Evolutionary conservation across 352 stramenopile species (phyloP).

Genomic region (Phytophthora rubi): DNA sequence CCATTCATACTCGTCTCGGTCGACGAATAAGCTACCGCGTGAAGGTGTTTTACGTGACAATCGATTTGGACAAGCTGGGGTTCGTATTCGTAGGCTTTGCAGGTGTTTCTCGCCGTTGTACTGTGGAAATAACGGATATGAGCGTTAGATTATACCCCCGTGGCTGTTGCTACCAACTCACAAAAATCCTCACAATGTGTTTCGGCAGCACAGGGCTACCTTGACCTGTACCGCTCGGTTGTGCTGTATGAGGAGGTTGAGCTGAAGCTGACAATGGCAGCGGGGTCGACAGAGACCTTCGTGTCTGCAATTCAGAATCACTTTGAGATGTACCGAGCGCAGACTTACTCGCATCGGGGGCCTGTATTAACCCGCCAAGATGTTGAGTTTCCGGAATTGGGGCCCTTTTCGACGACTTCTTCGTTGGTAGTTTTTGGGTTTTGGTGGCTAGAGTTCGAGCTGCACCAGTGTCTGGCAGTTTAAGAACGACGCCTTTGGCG

Average conservation of each 20-base stretch:
- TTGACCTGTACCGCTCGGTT: slow-evolving; percentile 4
- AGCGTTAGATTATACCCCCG: slow-evolving; percentile 6
- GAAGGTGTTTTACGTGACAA: slow-evolving; percentile 33
- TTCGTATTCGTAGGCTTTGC: slow-evolving; percentile 44
- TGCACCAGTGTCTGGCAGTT: slow-evolving; percentile 11
- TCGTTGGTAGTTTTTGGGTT: neutral
- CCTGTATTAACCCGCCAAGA: slow-evolving; percentile 6
- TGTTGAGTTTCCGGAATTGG: slow-evolving; percentile 20
- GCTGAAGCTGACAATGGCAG: neutral
- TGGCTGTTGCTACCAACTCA: neutral
- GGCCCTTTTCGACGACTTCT: slow-evolving; percentile 1
- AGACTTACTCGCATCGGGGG: neutral
- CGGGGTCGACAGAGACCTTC: neutral
- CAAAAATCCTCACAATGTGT: slow-evolving; percentile 28
- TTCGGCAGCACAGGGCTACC: slow-evolving; percentile 28
- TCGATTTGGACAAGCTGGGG: slow-evolving; percentile 37
- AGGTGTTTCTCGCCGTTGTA: slow-evolving; percentile 38
- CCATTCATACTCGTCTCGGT: slow-evolving; percentile 10
- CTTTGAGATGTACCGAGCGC: slow-evolving; percentile 8
- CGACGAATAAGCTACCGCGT: slow-evolving; percentile 9
- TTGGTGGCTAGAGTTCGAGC: neutral
- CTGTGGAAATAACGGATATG: slow-evolving; percentile 11
- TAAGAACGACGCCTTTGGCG: slow-evolving; percentile 54
- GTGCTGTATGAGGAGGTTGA: neutral
- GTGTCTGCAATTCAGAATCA: slow-evolving; percentile 19